phyloP scores from a whole-genome alignment of 2,329 filamentous ascomycete species.

The Alternaria ventricosa region DNA sequence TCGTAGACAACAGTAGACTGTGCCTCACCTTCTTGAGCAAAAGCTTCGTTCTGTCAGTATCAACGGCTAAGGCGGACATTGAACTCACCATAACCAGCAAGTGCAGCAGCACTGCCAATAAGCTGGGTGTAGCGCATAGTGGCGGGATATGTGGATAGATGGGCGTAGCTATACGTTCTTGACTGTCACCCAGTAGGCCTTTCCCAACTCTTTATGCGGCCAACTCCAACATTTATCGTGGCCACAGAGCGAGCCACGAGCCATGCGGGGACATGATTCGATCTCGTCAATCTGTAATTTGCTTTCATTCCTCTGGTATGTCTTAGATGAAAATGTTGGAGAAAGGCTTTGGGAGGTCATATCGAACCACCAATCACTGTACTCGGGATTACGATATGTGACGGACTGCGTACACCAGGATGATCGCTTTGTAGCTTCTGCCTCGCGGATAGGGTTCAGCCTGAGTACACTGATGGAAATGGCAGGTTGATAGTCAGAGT shows the following conservation, averaged over 20 bases:
- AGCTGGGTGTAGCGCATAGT: constrained; percentile 39
- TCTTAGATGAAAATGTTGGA: constrained; percentile 33
- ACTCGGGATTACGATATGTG: constrained; percentile 25
- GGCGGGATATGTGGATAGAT: constrained; percentile 2
- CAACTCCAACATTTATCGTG: constrained; percentile 8
- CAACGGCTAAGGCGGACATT: background rate
- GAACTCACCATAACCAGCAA: constrained; percentile 33
- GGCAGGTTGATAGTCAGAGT: constrained; percentile 25
- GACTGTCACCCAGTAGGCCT: constrained; percentile 4
- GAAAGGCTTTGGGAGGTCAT: constrained; percentile 14
- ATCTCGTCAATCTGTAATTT: constrained; percentile 27
- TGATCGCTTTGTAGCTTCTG: constrained; percentile 18
- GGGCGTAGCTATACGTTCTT: constrained; percentile 9
- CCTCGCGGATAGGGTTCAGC: constrained; percentile 32
- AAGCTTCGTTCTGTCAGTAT: constrained; percentile 25
- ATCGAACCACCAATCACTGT: constrained; percentile 31
- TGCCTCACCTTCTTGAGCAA: constrained; percentile 40
- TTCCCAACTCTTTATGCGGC: constrained; percentile 32
- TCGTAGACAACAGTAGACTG: constrained; percentile 40
- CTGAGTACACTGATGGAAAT: constrained; percentile 24
- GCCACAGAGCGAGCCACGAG: constrained; percentile 16
- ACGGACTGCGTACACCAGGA: constrained; percentile 21
- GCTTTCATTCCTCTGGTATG: constrained; percentile 28
- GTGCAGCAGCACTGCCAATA: constrained; percentile 36
- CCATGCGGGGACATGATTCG: constrained; percentile 15